phyloP scores from a whole-genome alignment of 1,284 basidiomycete species.

The Malassezia vespertilionis region DNA sequence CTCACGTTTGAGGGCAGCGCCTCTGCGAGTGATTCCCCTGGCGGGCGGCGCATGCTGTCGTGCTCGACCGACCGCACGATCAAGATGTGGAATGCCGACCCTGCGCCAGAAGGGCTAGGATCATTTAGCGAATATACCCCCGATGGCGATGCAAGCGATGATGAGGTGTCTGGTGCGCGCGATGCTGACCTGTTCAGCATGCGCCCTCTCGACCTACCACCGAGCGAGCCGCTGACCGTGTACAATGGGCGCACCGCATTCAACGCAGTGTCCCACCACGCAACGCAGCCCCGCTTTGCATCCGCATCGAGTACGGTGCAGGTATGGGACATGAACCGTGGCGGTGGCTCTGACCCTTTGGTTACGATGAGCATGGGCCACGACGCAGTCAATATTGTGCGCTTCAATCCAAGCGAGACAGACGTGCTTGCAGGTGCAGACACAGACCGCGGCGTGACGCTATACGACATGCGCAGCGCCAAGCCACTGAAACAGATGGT shows the following conservation, averaged over 20 bases:
- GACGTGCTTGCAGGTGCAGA: conserved; percentile 87
- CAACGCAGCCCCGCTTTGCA: conserved; percentile 73
- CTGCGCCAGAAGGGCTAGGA: conserved; percentile 42
- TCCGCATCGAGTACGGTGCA: conserved; percentile 88
- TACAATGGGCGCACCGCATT: conserved; percentile 38
- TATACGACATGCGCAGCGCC: conserved; percentile 91
- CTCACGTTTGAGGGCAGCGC: conserved; percentile 44
- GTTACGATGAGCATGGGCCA: conserved; percentile 49
- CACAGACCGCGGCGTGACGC: conserved; percentile 82
- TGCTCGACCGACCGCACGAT: conserved; percentile 83
- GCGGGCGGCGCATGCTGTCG: conserved; percentile 61
- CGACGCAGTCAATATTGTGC: conserved; percentile 75
- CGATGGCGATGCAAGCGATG: conserved; percentile 41
- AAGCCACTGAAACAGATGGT: conserved; percentile 82
- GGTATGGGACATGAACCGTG: conserved; percentile 85
- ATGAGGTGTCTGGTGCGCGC: conserved; percentile 29
- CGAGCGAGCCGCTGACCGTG: conserved; percentile 36
- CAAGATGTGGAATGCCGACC: conserved; percentile 68
- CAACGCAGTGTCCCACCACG: conserved; percentile 88
- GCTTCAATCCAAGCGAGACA: conserved; percentile 86
- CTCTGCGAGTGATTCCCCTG: conserved; percentile 27
- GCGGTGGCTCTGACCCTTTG: conserved; percentile 57
- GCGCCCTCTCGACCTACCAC: conserved; percentile 22
- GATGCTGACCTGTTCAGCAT: conserved; percentile 32
- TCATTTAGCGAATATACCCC: conserved; percentile 31